A percentile compares a stretch with the other conserved stretches of the same genome.
Evolutionary conservation across 805 yeast species (phyloP).

Genomic region (Yarrowia divulgata): DNA sequence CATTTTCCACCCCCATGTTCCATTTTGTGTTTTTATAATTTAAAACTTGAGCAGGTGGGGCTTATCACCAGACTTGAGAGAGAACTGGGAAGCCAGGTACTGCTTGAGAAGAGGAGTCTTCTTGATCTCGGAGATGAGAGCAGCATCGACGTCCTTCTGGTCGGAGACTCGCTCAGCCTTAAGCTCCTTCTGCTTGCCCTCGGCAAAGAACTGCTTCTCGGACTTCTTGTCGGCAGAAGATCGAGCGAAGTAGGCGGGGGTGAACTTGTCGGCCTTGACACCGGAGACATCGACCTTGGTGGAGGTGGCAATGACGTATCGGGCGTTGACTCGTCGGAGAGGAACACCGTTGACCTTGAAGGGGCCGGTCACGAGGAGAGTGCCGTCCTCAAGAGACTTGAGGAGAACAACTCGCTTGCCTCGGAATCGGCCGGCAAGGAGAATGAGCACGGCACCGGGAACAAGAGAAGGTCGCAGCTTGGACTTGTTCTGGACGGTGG

Average conservation of each 20-base stretch:
- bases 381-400: constrained; percentile 97
- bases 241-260: constrained; percentile 94
- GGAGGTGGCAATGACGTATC: constrained; percentile 98
- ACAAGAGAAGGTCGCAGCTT: constrained; percentile 91
- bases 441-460: constrained; percentile 97
- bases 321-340: constrained; percentile 97
- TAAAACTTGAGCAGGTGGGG: constrained; percentile 98
- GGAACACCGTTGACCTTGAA: constrained; percentile 99
- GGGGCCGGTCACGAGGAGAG: constrained; percentile 96
- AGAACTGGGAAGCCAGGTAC: constrained; percentile 94
- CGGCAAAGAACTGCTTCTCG: constrained; percentile 91
- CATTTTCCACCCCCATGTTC: constrained; percentile 38
- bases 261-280: constrained; percentile 88
- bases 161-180: constrained; percentile 94
- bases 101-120: constrained; percentile 96
- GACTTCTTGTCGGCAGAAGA: constrained; percentile 84
- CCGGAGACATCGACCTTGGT: constrained; percentile 82
- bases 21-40: constrained; percentile 47
- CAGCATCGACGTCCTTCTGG: constrained; percentile 94
- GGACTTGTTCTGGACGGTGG: constrained; percentile 89
- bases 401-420: constrained; percentile 99
- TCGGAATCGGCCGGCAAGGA: constrained; percentile 99
- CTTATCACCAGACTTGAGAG: constrained; percentile 97
- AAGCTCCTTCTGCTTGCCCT: constrained; percentile 82
- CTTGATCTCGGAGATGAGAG: constrained; percentile 91